Percentiles rank a stretch among this genome's conserved stretches.
Evolutionary conservation across 331 rosid species (phyloP).

Genomic region (Rhamnella rubrinervis): DNA sequence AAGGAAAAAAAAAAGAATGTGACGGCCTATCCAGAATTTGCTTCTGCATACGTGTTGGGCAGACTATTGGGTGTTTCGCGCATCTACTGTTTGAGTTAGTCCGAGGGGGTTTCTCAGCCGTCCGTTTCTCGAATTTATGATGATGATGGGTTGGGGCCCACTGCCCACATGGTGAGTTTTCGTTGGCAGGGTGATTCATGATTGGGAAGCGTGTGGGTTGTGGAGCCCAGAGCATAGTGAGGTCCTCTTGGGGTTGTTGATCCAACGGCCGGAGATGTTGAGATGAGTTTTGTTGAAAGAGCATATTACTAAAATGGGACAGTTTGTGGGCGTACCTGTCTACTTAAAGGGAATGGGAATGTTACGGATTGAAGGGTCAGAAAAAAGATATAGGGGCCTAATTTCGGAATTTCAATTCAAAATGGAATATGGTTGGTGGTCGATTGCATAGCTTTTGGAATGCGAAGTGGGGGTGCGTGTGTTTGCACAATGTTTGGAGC

Average conservation of each 20-base stretch:
- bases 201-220: background rate
- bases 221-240: background rate
- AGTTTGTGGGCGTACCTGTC: background rate
- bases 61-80: too few species aligned
- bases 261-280: conserved; percentile 21
- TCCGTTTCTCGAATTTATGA: background rate
- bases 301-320: background rate
- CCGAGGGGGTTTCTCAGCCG: too few species aligned
- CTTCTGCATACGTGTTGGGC: too few species aligned
- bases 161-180: background rate
- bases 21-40: too few species aligned
- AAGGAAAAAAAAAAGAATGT: too few species aligned
- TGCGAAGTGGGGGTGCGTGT: too few species aligned
- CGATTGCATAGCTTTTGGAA: too few species aligned
- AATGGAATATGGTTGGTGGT: background rate
- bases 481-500: too few species aligned
- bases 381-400: too few species aligned
- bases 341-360: background rate
- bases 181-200: background rate
- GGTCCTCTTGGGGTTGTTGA: background rate
- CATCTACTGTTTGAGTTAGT: too few species aligned
- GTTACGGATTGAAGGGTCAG: too few species aligned
- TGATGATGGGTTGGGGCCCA: background rate
- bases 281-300: too few species aligned
- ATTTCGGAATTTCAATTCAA: background rate